These are phyloP conservation scores for Fusarium globosum DNA, from an alignment of 2,329 filamentous ascomycete genomes.

Conservation along the genomic window DNA sequence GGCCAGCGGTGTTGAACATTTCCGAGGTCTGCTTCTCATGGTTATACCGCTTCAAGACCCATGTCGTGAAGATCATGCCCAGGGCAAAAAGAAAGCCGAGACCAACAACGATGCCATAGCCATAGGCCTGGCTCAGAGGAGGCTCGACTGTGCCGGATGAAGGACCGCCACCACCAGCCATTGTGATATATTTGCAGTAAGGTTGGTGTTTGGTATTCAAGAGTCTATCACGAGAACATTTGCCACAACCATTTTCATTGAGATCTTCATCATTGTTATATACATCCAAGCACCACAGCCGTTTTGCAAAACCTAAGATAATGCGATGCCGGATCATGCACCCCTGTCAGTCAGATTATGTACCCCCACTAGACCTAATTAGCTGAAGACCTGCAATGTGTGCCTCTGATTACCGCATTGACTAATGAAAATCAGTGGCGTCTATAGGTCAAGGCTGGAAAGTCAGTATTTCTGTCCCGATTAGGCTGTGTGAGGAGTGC, in stretches of 20 bases:
- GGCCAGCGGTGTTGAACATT: slow-evolving; percentile 90
- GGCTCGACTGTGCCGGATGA: slow-evolving; percentile 35
- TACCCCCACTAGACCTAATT: neutral
- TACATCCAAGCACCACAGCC: neutral
- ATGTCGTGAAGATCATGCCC: slow-evolving; percentile 63
- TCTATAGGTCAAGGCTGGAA: neutral
- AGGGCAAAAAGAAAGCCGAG: slow-evolving; percentile 79
- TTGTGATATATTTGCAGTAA: slow-evolving; percentile 11
- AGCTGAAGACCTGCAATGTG: neutral
- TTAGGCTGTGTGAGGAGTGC: neutral
- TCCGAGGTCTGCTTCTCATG: slow-evolving; percentile 86
- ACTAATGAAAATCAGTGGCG: neutral
- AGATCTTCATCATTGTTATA: neutral
- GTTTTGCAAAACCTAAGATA: slow-evolving; percentile 2
- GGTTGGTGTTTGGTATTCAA: neutral
- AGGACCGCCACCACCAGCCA: slow-evolving; percentile 34
- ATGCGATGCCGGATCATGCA: neutral
- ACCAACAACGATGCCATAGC: slow-evolving; percentile 82
- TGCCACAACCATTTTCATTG: neutral
- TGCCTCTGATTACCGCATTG: neutral
- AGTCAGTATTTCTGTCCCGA: neutral
- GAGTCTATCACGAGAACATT: neutral
- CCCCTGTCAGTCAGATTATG: neutral
- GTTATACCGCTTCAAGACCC: slow-evolving; percentile 51
- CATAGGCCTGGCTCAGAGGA: slow-evolving; percentile 69